Base-by-base conservation (phyloP, 2,329 filamentous ascomycete genomes). In the Hypoxylon sp. region DNA sequence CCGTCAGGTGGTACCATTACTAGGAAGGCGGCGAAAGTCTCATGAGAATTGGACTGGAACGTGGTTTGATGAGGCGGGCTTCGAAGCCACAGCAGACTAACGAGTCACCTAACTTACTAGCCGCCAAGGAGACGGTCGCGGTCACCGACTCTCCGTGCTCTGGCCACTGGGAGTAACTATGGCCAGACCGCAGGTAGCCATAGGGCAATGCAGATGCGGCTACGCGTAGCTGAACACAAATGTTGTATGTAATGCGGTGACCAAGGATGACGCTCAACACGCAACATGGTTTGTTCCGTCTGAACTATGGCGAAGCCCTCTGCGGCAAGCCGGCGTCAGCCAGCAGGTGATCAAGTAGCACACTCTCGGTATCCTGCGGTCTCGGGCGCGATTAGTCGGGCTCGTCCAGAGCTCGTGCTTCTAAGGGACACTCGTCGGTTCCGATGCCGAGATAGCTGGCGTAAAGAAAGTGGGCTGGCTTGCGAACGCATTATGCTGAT, bases 31-130 rank as follows among this genome's bases (percentile, higher is more conserved):
- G 60, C 9, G 41, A 56, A 60, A 59, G 62, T 60, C 45, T 64
- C 46, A 41, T 23, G 14, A 45, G n/a, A 48, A 55, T 17, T 30
- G 53, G 67, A 72, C 71, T 75, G 73, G 73, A 75, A 75, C 71
- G 73, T 75, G 70, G 69, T 70, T 71, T 72, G 71, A 73, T 74
- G 68, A 74, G 60, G 57, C 2, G 65, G 53, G 65, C 32, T 65
- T 65, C 45, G 64, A 71, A 71, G 68, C 72, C 73, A 74, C 70
- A 70, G 23, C 25, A 63, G 45, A 59, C 55, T 67, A 67, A 34
- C 63, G 45, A 56, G 50, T 59, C 34, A 51, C 45, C 25, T 46
- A 46, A 57, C 56, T 23, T 32, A 38, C 43, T 56, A 53, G 30
- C 52, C 48, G 61, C 49, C 60, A 62, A 68, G 55, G 7, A 65